A percentile compares a stretch with the other conserved stretches of the same genome.
These are phyloP conservation scores for Arachnomyces sp. DNA, from an alignment of 2,329 filamentous ascomycete genomes.

Conservation along the genomic window DNA sequence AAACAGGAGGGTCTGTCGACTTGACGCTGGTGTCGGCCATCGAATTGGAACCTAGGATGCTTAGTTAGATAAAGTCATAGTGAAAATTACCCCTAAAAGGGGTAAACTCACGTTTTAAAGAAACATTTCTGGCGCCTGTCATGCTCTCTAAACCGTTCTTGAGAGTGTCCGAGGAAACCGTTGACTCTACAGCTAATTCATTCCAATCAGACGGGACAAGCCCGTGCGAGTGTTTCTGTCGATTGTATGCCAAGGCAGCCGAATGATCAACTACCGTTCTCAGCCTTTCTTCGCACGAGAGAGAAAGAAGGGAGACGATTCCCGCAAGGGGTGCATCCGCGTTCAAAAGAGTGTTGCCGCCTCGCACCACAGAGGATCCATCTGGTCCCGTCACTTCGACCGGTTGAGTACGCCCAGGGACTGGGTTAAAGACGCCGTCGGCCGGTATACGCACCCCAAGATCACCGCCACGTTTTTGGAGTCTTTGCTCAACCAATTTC, in stretches of 20 bases:
- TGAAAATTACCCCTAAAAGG: constrained; percentile 1
- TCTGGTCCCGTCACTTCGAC: constrained; percentile 53
- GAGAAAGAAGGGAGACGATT: constrained; percentile 72
- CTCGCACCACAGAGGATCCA: constrained; percentile 54
- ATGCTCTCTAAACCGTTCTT: constrained; percentile 28
- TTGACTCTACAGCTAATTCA: constrained; percentile 56
- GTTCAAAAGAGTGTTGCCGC: constrained; percentile 64
- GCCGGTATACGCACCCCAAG: constrained; percentile 53
- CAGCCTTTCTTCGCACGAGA: constrained; percentile 74
- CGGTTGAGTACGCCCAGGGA: constrained; percentile 35
- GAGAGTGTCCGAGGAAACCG: constrained; percentile 22
- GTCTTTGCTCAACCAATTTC: constrained; percentile 48
- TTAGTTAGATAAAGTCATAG: constrained; percentile 20
- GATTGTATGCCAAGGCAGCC: constrained; percentile 59
- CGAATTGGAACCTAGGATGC: constrained; percentile 27
- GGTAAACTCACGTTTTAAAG: constrained; percentile 32
- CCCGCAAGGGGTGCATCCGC: constrained; percentile 68
- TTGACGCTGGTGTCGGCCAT: constrained; percentile 20
- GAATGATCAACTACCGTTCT: constrained; percentile 72
- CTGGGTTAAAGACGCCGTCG: constrained; percentile 36
- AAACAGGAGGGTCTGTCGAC: constrained; percentile 31
- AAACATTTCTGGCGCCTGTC: constrained; percentile 25
- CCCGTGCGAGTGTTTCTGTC: constrained; percentile 73
- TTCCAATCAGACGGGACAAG: constrained; percentile 68
- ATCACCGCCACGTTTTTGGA: constrained; percentile 52